Percentiles rank a stretch among this genome's conserved stretches.
Evolutionary conservation across 2,329 filamentous ascomycete species (phyloP).

Genomic region (Blumeriella jaapii): DNA sequence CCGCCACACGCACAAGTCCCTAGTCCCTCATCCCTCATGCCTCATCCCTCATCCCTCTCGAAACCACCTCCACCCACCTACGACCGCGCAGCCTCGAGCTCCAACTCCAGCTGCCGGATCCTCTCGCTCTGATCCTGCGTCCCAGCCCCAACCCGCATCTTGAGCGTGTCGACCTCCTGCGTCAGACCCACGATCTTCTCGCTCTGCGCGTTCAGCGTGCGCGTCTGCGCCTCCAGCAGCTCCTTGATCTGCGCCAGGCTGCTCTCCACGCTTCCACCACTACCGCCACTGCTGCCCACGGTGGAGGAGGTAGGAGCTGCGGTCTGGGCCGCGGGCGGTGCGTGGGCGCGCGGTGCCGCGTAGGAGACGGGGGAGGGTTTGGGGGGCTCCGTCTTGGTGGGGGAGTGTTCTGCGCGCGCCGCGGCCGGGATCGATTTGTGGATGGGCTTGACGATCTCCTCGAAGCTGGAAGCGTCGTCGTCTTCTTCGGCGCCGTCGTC

Average conservation of each 20-base stretch:
- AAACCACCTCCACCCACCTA: not conserved
- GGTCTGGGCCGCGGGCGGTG: slow-evolving; percentile 13
- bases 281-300: slow-evolving; percentile 27
- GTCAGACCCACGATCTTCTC: slow-evolving; percentile 62
- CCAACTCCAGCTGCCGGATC: slow-evolving; percentile 55
- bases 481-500: slow-evolving; percentile 53
- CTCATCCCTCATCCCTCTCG: not conserved
- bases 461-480: slow-evolving; percentile 62
- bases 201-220: slow-evolving; percentile 65
- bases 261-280: slow-evolving; percentile 41
- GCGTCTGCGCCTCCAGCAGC: slow-evolving; percentile 64
- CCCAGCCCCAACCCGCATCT: slow-evolving; percentile 55
- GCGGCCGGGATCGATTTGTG: slow-evolving; percentile 40
- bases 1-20: not conserved
- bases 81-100: slow-evolving; percentile 47
- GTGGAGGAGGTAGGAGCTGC: slow-evolving; percentile 30
- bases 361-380: slow-evolving; percentile 26
- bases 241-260: slow-evolving; percentile 67
- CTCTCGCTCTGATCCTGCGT: slow-evolving; percentile 54
- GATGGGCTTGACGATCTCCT: slow-evolving; percentile 67
- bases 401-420: slow-evolving; percentile 31
- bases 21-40: not conserved
- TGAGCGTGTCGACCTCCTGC: slow-evolving; percentile 67
- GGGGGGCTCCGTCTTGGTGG: slow-evolving; percentile 28
- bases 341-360: slow-evolving; percentile 14